A percentile compares a stretch with the other conserved stretches of the same genome.
Conservation (phyloP, 257 asterid genomes). For the Eustoma russellianum region DNA sequence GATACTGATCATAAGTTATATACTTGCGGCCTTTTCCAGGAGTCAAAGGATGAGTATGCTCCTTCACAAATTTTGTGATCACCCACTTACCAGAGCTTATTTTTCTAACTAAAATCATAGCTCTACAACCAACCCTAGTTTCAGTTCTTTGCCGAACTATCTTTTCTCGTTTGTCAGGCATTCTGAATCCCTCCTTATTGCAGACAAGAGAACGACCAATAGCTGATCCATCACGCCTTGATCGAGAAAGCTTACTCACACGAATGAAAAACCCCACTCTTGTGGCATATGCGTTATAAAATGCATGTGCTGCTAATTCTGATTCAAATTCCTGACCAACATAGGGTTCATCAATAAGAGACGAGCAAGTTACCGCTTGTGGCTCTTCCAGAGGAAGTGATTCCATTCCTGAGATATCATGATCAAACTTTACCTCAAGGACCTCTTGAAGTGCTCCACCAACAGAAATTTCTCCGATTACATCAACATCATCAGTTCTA, state of each 20-base stretch:
- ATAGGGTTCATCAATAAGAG: conserved; percentile 54
- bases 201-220: conserved; percentile 98
- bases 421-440: conserved; percentile 53
- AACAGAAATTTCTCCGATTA: conserved; percentile 44
- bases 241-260: conserved; percentile 96
- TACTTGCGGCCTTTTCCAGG: conserved; percentile 92
- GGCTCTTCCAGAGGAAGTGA: conserved; percentile 44
- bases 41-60: conserved; percentile 77
- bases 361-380: conserved; percentile 41
- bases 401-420: conserved; percentile 56
- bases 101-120: conserved; percentile 91
- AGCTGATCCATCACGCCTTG: conserved; percentile 96
- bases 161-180: conserved; percentile 90
- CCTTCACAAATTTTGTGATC: conserved; percentile 79
- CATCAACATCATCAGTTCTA: conserved; percentile 41
- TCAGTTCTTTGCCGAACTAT: conserved; percentile 86
- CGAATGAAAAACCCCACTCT: conserved; percentile 84
- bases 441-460: conserved; percentile 51
- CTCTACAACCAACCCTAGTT: conserved; percentile 98
- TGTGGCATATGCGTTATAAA: conserved; percentile 80
- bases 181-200: conserved; percentile 95
- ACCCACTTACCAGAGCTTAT: conserved; percentile 77
- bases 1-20: conserved; percentile 77
- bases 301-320: conserved; percentile 91
- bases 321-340: conserved; percentile 91